phyloP scores from a whole-genome alignment of 371 early-diverging fungal species.

The Apophysomyces variabilis region DNA sequence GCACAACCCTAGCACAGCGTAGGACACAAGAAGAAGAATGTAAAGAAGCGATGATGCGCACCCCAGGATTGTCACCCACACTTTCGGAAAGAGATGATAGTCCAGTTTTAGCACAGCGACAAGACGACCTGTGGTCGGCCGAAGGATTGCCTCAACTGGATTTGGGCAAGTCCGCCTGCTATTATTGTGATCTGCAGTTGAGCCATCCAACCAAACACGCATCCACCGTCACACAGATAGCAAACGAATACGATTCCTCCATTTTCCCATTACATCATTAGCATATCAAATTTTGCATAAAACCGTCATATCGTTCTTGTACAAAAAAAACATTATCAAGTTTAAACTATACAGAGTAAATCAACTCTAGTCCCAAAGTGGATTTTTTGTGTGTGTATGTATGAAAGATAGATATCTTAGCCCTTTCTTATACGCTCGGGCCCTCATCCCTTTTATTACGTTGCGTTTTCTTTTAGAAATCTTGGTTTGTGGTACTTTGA shows the following conservation, averaged over 20 bases:
- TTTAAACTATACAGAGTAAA: too few relatives aligned
- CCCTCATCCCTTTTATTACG: too few relatives aligned
- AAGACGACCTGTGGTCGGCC: not conserved
- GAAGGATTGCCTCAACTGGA: slow-evolving; percentile 5
- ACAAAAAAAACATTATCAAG: not conserved
- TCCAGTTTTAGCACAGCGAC: slow-evolving; percentile 1
- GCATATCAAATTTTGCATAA: too few relatives aligned
- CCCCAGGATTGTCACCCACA: slow-evolving; percentile 3
- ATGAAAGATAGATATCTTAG: too few relatives aligned
- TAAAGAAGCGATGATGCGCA: not conserved
- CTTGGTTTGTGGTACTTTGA: too few relatives aligned
- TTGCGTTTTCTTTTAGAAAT: too few relatives aligned
- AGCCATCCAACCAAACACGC: not conserved
- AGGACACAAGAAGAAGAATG: not conserved
- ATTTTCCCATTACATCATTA: not conserved
- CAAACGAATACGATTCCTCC: not conserved
- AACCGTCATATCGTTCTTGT: not conserved
- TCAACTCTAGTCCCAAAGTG: too few relatives aligned
- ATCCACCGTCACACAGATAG: not conserved
- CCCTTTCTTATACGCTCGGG: too few relatives aligned
- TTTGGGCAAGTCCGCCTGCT: not conserved
- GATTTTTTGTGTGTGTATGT: too few relatives aligned
- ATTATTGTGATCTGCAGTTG: not conserved
- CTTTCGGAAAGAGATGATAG: not conserved
- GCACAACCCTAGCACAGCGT: not conserved